Evolutionary conservation across 192 early-diverging fungal genomes (phyloP), one percentile per base, ranked within the genome.

Genomic region (Chytriomyces confervae): DNA sequence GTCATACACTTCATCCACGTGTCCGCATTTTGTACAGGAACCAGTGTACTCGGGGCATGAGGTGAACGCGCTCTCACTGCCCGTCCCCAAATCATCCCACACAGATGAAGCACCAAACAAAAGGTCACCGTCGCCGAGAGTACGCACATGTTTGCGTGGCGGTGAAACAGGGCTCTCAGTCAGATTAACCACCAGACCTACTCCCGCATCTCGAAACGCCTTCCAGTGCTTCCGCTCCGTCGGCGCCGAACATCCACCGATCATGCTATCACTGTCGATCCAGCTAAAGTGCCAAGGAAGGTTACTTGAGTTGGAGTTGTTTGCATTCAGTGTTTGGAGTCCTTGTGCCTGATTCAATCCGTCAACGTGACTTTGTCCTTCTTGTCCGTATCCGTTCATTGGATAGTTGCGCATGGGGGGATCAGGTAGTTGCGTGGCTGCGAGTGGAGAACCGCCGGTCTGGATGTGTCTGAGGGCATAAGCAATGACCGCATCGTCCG

Each of bases 151-250:
- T 7, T 9, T 9, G 18, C 53, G 29, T 5, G 72, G 77, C 6
- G 76, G 72, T 23, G 76, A 76, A 27, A 87, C 76, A 23, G 83
- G 57, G 62, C 69, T 20, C 64, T 87, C 86, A 9, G 83, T 87
- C 61, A 84, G 67, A 61, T 87, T 87, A 13, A 87, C 86, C 61
- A 87, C 82, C 20, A 87, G 69, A 46, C 82, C 81, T 10, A 87
- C 82, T 8, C 68, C 62, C 5, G 60, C 50, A 10, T 80, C 79
- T 18, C 43, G 20, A n/a, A 87, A 53, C 3, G 86, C 78, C 1
- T 51, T 51, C 61, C 77, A 85, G 71, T 87, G 82, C n/a, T 63
- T 27, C 24, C 82, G 80, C 67, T 87, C 86, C 5, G 73, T 76
- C 11, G 23, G 67, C 18, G 81, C 82, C 20, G 53, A 66, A 48